Evolutionary conservation across 495 filamentous ascomycete species (phyloP), one percentile per base, ranked within the genome.

Genomic region (Aspergillus coremiiformis): DNA sequence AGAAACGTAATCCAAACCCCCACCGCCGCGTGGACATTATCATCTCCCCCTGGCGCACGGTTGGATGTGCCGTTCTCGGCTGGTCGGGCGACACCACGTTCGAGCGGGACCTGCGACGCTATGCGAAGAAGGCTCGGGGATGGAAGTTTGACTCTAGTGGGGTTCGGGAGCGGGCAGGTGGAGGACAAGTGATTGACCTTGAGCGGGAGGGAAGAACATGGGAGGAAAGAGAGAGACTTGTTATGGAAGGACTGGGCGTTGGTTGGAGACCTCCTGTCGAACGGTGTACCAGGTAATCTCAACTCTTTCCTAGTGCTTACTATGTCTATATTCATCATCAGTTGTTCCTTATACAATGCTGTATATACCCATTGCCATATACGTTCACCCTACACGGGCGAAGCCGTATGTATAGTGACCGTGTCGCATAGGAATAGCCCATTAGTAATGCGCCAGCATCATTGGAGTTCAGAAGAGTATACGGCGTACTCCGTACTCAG

Each of bases 1-100:
- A 37, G 11, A 70, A 45, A 49, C 79, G 78, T 49, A 90, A 92
- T 51, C 79, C 83, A 0, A 90, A 92, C 59, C 75, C 75, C 5
- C 91, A 96, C 60, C 80, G 90, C 17, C 76, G 91, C 15, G 90
- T 99, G 6, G 92, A 97, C 62, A 95, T 99, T 54, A 95, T 99
- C 61, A 77, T 97, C 51, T 82, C 82, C 15, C 91, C 90, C 0
- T 94, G 91, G 86, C 83, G 81, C 26, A 93, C 88, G 3, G 80
- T 86, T 3, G 93, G 94, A 0, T 96, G 90, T 59, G 93, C 89
- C 0, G 78, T 97, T 3, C 68, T 90, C 4, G 90, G 88, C 3
- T 97, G 92, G 94, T 84, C 85, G 12, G 87, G 89, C 2, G 94
- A 84, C 8, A 89, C 82, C 5, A 96, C 90, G 0, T 99, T 96